phyloP scores from a whole-genome alignment of 2,329 filamentous ascomycete genomes.

The Fusarium tjaetaba region DNA sequence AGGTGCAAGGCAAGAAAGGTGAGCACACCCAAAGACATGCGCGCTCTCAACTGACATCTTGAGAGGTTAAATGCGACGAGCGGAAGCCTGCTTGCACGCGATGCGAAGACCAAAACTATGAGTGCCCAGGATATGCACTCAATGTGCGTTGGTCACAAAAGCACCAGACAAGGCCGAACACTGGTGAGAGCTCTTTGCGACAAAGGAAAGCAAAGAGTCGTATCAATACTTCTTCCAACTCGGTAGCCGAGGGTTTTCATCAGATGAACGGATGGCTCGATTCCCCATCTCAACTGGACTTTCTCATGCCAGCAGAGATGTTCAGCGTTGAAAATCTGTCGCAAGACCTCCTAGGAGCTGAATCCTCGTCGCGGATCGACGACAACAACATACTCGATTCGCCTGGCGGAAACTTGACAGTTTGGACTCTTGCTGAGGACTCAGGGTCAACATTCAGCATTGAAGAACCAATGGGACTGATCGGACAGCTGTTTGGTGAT shows the following conservation, averaged over 20 bases:
- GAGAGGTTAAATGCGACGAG: constrained; percentile 7
- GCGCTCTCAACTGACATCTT: not conserved
- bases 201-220: not conserved
- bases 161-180: not conserved
- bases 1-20: constrained; percentile 10
- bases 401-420: not conserved
- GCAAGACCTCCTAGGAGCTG: not conserved
- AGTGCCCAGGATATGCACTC: constrained; percentile 1
- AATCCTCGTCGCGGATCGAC: not conserved
- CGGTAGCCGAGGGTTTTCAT: not conserved
- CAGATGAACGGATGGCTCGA: not conserved
- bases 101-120: not conserved
- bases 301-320: not conserved
- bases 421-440: not conserved
- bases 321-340: not conserved
- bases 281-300: not conserved
- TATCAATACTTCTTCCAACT: not conserved
- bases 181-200: not conserved
- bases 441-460: not conserved
- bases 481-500: accelerated
- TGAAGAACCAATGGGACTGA: not conserved
- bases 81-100: not conserved
- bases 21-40: not conserved
- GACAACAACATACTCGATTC: not conserved
- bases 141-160: constrained; percentile 6